Evolutionary conservation across 1,284 basidiomycete species (phyloP).

Genomic region (Somion occarium): DNA sequence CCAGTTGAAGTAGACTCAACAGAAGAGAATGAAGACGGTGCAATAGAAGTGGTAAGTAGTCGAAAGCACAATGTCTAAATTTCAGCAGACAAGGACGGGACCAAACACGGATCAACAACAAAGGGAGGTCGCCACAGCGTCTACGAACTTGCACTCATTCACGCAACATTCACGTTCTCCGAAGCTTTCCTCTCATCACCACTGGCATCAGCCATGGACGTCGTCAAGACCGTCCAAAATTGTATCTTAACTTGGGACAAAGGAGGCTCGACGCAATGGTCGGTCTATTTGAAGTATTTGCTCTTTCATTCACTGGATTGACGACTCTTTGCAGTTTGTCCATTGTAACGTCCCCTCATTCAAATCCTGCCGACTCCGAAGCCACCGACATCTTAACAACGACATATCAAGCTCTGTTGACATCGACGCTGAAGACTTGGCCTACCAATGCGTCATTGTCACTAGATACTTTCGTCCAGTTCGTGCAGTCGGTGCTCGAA

Average conservation of each 20-base stretch:
- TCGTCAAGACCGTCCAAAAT: slow-evolving; percentile 22
- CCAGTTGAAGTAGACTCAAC: no score
- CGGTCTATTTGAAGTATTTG: slow-evolving; percentile 17
- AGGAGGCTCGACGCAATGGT: slow-evolving; percentile 63
- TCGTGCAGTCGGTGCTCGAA: slow-evolving; percentile 57
- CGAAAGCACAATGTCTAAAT: no score
- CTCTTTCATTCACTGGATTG: no score
- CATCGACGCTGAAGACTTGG: slow-evolving; percentile 55
- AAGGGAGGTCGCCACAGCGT: no score
- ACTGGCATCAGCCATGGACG: slow-evolving; percentile 20
- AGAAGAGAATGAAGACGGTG: no score
- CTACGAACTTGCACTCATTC: no score
- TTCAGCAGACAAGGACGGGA: no score
- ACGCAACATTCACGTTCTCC: not conserved
- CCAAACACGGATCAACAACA: no score
- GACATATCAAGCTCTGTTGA: slow-evolving; percentile 60
- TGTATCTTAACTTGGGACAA: slow-evolving; percentile 43
- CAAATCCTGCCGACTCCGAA: slow-evolving; percentile 46
- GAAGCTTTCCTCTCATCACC: not conserved
- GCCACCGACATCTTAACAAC: slow-evolving; percentile 54
- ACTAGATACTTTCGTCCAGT: slow-evolving; percentile 47
- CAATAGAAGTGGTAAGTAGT: no score
- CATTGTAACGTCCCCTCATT: slow-evolving; percentile 51
- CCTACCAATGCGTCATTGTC: slow-evolving; percentile 40
- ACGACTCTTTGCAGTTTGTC: slow-evolving; percentile 41